A percentile compares a stretch with the other conserved stretches of the same genome.
Conservation (phyloP, 192 early-diverging fungal genomes). For the Irineochytrium annulatum region DNA sequence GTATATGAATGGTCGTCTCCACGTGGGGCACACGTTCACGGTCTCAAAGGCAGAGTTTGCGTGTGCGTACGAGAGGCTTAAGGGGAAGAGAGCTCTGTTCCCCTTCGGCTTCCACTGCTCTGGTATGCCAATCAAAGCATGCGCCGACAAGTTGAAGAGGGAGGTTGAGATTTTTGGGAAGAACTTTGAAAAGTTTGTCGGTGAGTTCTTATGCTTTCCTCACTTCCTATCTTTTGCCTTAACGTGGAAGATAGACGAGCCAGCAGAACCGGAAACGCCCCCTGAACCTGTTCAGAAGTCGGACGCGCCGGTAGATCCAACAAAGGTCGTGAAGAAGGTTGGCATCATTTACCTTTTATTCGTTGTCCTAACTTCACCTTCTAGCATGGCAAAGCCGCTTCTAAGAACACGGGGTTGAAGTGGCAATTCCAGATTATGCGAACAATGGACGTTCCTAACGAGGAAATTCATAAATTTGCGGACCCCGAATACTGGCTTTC, state of each 20-base stretch:
- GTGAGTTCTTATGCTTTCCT: neutral
- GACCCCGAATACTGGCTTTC: constrained; percentile 87
- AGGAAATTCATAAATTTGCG: constrained; percentile 90
- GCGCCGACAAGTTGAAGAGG: constrained; percentile 79
- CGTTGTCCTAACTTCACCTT: neutral
- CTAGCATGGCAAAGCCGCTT: constrained; percentile 75
- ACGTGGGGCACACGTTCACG: constrained; percentile 96
- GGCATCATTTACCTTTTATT: neutral
- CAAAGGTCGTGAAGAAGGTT: constrained; percentile 60
- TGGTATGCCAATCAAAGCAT: constrained; percentile 99
- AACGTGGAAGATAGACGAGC: neutral
- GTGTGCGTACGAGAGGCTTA: constrained; percentile 86
- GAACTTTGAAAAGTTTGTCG: constrained; percentile 55
- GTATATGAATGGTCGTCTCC: constrained; percentile 81
- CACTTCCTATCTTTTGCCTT: neutral
- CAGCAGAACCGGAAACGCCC: neutral
- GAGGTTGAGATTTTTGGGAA: constrained; percentile 82
- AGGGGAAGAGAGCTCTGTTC: constrained; percentile 88
- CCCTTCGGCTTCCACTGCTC: constrained; percentile 98
- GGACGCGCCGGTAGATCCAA: constrained; percentile 39
- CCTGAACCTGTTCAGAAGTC: neutral
- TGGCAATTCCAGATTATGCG: constrained; percentile 99
- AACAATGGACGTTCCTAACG: constrained; percentile 74
- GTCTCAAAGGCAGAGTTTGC: constrained; percentile 95
- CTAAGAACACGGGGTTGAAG: constrained; percentile 77